Percentiles rank a stretch among this genome's conserved stretches.
phyloP scores from a whole-genome alignment of 176 grass and related monocot species.

The Chrysopogon serrulatus region DNA sequence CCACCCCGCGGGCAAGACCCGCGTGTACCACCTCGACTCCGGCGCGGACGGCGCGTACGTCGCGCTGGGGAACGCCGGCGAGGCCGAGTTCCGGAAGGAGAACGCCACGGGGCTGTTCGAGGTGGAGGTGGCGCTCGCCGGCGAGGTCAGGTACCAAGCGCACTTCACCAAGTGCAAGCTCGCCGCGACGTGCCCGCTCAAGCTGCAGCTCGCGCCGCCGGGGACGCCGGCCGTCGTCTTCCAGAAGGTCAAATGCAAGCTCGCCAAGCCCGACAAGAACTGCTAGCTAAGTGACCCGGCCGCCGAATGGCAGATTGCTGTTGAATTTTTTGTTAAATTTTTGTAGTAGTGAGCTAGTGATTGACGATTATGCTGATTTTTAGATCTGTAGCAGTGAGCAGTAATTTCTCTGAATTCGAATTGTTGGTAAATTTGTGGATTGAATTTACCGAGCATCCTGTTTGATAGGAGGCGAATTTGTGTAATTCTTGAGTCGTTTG shows the following conservation, averaged over 20 bases:
- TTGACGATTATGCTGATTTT: neutral
- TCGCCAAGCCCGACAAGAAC: neutral
- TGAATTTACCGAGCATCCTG: too few relatives aligned
- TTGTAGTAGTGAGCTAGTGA: neutral
- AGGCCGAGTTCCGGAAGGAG: neutral
- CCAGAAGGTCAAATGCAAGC: conserved; percentile 16
- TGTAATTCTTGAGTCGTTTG: neutral
- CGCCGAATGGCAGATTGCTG: neutral
- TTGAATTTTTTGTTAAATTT: neutral
- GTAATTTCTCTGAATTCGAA: neutral
- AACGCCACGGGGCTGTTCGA: conserved; percentile 19
- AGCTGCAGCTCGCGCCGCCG: neutral
- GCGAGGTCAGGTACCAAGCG: neutral
- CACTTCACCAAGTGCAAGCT: neutral
- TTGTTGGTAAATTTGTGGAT: neutral
- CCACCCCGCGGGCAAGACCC: neutral
- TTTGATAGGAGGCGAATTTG: too few relatives aligned
- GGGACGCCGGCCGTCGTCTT: neutral
- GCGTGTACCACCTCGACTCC: neutral
- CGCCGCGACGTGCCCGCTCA: neutral
- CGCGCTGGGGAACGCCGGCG: neutral
- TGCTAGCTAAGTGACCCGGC: neutral
- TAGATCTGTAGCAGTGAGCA: neutral
- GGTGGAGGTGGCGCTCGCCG: conserved; percentile 15
- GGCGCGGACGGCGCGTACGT: neutral